Evolutionary conservation across 2,329 filamentous ascomycete species (phyloP).

Genomic region (Penicillium sp.): DNA sequence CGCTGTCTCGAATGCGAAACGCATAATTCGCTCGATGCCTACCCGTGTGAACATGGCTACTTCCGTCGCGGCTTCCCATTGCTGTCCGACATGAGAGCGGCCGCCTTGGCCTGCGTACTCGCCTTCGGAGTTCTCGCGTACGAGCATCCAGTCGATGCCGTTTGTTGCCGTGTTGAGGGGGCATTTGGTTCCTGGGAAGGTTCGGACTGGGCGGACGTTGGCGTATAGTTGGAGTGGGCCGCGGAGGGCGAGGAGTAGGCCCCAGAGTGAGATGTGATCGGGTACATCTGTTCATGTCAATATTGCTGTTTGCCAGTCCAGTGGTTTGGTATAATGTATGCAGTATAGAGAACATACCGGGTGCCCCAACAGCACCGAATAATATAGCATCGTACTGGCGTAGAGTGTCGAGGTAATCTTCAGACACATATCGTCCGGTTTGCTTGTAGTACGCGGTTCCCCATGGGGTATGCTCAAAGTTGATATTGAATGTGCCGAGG

Average conservation of each 20-base stretch:
- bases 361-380: constrained; percentile 61
- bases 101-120: constrained; percentile 58
- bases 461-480: constrained; percentile 51
- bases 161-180: constrained; percentile 50
- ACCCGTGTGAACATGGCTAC: constrained; percentile 56
- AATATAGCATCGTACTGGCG: constrained; percentile 56
- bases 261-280: constrained; percentile 59
- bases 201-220: constrained; percentile 55
- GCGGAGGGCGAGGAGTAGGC: constrained; percentile 51
- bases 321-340: not conserved
- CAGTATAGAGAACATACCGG: constrained; percentile 39
- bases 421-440: constrained; percentile 55
- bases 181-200: constrained; percentile 52
- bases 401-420: constrained; percentile 52
- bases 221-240: constrained; percentile 58
- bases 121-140: constrained; percentile 57
- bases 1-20: constrained; percentile 56
- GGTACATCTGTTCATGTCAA: constrained; percentile 47
- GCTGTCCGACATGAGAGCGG: constrained; percentile 50
- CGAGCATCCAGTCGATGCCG: constrained; percentile 57
- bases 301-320: not conserved
- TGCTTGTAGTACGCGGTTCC: constrained; percentile 47
- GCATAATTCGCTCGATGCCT: constrained; percentile 52
- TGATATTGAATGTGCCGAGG: constrained; percentile 49
- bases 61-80: constrained; percentile 56